Evolutionary conservation across 352 stramenopile species (phyloP).

Genomic region (Pythium rishiriense): DNA sequence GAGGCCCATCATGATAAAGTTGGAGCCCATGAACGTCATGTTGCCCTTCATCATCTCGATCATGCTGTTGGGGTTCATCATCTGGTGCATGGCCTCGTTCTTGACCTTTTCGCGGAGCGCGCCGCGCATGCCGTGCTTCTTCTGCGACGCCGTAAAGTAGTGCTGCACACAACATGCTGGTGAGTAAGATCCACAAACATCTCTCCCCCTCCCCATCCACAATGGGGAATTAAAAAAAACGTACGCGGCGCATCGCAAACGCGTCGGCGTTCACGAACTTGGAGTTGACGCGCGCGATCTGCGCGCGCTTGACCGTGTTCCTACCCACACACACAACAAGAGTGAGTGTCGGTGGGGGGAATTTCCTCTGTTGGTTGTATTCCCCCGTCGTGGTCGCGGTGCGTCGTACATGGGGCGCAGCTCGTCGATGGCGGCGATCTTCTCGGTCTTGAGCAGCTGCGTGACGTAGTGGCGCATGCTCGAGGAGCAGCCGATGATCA

Average conservation of each 20-base stretch:
- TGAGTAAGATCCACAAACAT: neutral
- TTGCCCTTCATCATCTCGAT: constrained; percentile 99
- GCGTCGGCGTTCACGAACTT: constrained; percentile 84
- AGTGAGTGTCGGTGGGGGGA: neutral
- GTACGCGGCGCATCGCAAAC: constrained; percentile 89
- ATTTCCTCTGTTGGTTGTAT: neutral
- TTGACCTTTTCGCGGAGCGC: constrained; percentile 87
- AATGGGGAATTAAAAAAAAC: neutral
- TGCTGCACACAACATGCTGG: too few species aligned
- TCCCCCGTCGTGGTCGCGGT: neutral
- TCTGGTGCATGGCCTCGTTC: constrained; percentile 91
- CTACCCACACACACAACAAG: constrained; percentile 31
- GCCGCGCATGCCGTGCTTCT: constrained; percentile 86
- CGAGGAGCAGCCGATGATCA: constrained; percentile 91
- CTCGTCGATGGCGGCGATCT: constrained; percentile 75
- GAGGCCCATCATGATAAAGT: constrained; percentile 99
- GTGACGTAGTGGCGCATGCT: constrained; percentile 88
- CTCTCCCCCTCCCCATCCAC: neutral
- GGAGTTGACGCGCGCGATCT: constrained; percentile 87
- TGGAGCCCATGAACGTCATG: constrained; percentile 98
- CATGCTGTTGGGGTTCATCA: constrained; percentile 96
- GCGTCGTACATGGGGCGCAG: constrained; percentile 66
- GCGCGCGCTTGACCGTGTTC: constrained; percentile 84
- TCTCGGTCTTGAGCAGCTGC: constrained; percentile 81
- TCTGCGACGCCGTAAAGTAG: constrained; percentile 88